Evolutionary conservation across 495 filamentous ascomycete genomes (phyloP).

Genomic region (Aspergillus sclerotiicarbonarius): DNA sequence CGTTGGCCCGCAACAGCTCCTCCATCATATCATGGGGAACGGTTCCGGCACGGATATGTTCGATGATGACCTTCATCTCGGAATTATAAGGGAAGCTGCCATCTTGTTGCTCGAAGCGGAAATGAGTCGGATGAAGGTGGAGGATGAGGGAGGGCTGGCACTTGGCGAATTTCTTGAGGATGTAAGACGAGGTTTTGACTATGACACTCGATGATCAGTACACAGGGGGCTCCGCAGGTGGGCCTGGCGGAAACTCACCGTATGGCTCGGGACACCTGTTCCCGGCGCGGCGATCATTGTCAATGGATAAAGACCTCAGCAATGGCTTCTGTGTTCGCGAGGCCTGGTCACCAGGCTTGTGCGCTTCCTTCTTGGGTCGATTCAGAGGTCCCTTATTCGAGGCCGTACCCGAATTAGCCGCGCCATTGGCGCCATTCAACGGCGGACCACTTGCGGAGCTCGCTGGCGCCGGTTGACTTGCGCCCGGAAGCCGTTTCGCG

Average conservation of each 20-base stretch:
- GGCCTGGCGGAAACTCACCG: slow-evolving; percentile 32
- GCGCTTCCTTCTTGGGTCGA: slow-evolving; percentile 52
- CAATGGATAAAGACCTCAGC: slow-evolving; percentile 31
- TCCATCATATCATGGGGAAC: slow-evolving; percentile 74
- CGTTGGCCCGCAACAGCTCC: slow-evolving; percentile 60
- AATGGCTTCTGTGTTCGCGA: slow-evolving; percentile 31
- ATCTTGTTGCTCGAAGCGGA: slow-evolving; percentile 92
- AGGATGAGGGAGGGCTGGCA: slow-evolving; percentile 77
- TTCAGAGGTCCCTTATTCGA: slow-evolving; percentile 47
- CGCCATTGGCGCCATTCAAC: slow-evolving; percentile 43
- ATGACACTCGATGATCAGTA: slow-evolving; percentile 5
- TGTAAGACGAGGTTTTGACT: slow-evolving; percentile 71
- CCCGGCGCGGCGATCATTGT: slow-evolving; percentile 32
- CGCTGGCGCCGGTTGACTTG: slow-evolving; percentile 37
- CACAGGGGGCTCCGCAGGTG: slow-evolving; percentile 1
- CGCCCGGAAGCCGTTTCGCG: slow-evolving; percentile 57
- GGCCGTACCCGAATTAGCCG: slow-evolving; percentile 31
- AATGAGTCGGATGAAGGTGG: slow-evolving; percentile 80
- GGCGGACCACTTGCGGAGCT: slow-evolving; percentile 23
- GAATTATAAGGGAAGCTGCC: slow-evolving; percentile 88
- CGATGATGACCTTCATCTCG: slow-evolving; percentile 80
- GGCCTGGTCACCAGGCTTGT: slow-evolving; percentile 42
- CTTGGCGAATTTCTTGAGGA: slow-evolving; percentile 78
- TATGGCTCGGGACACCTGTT: slow-evolving; percentile 50
- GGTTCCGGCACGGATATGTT: slow-evolving; percentile 66